These are phyloP conservation scores for Volvox reticuliferus DNA, from an alignment of 139 green algal species.

Conservation along the genomic window DNA sequence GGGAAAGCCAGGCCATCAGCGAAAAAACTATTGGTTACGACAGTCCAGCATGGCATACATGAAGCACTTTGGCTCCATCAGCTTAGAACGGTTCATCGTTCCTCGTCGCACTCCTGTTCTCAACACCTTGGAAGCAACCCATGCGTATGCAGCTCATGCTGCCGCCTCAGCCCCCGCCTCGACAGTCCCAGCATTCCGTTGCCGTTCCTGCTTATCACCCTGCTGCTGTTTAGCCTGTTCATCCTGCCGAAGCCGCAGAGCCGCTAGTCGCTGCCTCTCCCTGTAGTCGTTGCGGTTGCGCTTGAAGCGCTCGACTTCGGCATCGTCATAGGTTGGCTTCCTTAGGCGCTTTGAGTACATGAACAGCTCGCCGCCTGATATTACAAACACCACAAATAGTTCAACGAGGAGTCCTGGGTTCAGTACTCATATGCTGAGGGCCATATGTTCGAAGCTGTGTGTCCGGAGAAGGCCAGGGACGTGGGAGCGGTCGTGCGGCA, in stretches of 20 bases:
- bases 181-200: neutral
- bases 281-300: constrained; percentile 24
- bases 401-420: too few relatives aligned
- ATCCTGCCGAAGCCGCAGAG: constrained; percentile 37
- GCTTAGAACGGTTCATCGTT: too few relatives aligned
- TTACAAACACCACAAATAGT: too few relatives aligned
- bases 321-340: constrained; percentile 12
- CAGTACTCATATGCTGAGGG: neutral
- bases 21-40: too few relatives aligned
- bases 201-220: neutral
- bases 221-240: neutral
- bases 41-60: too few relatives aligned
- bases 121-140: too few relatives aligned
- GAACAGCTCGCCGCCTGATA: constrained; percentile 29
- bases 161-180: neutral
- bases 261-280: constrained; percentile 40
- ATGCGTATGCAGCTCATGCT: neutral
- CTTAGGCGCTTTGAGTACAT: constrained; percentile 13
- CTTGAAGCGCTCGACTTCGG: neutral
- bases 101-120: too few relatives aligned
- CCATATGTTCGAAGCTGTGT: neutral
- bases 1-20: too few relatives aligned
- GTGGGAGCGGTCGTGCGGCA: neutral
- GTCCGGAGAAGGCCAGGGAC: neutral
- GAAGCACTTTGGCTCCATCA: too few relatives aligned